Evolutionary conservation across 305 asterid genomes (phyloP), one percentile per base, ranked within the genome.

Genomic region (Vinca major): DNA sequence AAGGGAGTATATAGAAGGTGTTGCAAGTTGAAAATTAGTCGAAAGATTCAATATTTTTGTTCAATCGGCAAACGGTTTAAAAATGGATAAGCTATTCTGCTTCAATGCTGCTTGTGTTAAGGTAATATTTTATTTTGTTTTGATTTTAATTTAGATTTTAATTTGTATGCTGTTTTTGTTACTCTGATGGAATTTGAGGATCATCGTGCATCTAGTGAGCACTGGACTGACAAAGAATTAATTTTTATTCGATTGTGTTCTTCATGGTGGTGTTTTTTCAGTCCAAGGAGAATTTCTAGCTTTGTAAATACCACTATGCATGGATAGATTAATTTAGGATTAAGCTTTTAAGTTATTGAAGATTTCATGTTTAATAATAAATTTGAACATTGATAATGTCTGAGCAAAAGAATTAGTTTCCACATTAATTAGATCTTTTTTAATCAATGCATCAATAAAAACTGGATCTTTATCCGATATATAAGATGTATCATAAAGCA

Each of bases 31-130:
- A 64, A n/a, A n/a, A 66, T 10, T 5, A 19, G 37, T 47, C 33
- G 19, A 54, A 73, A 65, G 66, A 44, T 58, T 52, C 43, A 45
- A 51, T 41, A 64, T 26, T 26, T 71, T 65, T 44, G 36, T 39
- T 43, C 70, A 51, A 50, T 64, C 57, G 41, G 58, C 71, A 55
- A 69, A 72, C 48, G 61, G 19, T 53, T 66, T 14, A 26, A 63
- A 10, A 71, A 82, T 82, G 83, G 80, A 64, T 41, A 82, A 77
- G 47, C 58, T 76, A 17, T 48, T 72, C 14, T 80, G 82, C 63
- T 79, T 79, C 73, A 66, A 54, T 74, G 78, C 68, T 67, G 43
- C 67, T 70, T 80, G 77, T 52, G 20, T 64, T 56, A 64, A 74
- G 86, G 86, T 82, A 79, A 70, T 39, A 61, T 45, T 62, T 53